These are phyloP conservation scores for Xanthoceras sorbifolium DNA, from an alignment of 345 rosid species.

Conservation along the genomic window DNA sequence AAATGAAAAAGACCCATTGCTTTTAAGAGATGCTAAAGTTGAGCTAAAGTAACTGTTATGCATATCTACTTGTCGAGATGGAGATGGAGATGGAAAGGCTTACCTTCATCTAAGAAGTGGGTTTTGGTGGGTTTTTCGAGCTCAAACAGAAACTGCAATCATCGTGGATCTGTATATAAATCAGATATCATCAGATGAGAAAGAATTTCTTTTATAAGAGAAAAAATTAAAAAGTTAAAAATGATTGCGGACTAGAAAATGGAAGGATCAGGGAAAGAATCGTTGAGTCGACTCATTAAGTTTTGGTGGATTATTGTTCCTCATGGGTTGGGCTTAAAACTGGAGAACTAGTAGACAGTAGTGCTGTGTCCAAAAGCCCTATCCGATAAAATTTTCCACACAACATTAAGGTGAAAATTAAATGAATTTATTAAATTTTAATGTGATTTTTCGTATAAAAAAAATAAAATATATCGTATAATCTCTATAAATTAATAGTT, in stretches of 20 bases:
- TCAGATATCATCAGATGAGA: conserved; percentile 10
- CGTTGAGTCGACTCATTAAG: conserved; percentile 12
- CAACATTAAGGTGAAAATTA: too few species aligned
- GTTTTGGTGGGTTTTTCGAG: conserved; percentile 11
- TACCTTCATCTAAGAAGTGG: conserved; percentile 27
- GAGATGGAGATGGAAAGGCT: not conserved
- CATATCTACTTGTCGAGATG: conserved; percentile 28
- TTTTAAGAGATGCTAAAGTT: conserved; percentile 41
- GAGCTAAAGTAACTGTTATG: conserved; percentile 54
- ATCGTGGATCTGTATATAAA: conserved; percentile 2
- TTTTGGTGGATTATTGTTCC: not conserved
- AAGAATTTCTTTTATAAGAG: not conserved
- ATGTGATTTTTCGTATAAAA: too few species aligned
- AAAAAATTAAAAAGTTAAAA: not conserved
- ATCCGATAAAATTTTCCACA: too few species aligned
- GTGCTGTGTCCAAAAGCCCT: too few species aligned
- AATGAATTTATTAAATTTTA: too few species aligned
- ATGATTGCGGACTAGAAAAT: not conserved
- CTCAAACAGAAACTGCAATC: conserved; percentile 16
- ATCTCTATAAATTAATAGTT: too few species aligned
- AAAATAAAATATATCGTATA: too few species aligned
- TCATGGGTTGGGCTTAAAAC: not conserved
- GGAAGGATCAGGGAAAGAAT: not conserved
- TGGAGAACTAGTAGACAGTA: too few species aligned
- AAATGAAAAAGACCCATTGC: conserved; percentile 47